Percentiles rank a stretch among this genome's conserved stretches.
Evolutionary conservation across 805 yeast genomes (phyloP).

Genomic region (Jamesozyma piceae): DNA sequence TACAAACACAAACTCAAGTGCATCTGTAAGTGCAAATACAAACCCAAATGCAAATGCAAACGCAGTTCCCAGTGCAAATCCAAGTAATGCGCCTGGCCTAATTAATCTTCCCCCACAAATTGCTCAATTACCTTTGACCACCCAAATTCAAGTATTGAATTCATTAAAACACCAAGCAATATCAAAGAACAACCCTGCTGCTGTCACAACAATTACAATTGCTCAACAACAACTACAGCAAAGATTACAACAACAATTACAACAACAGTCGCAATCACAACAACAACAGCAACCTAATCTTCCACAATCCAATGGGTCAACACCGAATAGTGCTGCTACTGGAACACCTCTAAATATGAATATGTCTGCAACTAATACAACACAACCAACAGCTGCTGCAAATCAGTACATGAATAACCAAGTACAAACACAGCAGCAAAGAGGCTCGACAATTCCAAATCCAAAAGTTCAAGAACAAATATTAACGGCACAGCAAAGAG

Average conservation of each 20-base stretch:
- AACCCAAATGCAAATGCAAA: background rate
- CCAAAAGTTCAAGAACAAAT: too few relatives aligned
- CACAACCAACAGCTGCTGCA: background rate
- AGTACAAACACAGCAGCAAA: background rate
- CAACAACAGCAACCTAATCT: constrained; percentile 3
- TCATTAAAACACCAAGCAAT: constrained; percentile 28
- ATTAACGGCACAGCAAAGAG: background rate
- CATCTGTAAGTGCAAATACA: constrained; percentile 2
- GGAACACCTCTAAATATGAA: background rate
- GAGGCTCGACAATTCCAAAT: too few relatives aligned
- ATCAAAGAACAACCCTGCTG: constrained; percentile 25
- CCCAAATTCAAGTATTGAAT: constrained; percentile 26
- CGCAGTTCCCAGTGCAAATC: constrained; percentile 3
- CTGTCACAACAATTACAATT: constrained; percentile 22
- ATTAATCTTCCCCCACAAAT: constrained; percentile 29
- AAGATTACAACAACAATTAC: constrained; percentile 17
- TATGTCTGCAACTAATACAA: background rate
- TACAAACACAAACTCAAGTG: background rate
- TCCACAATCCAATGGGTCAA: constrained; percentile 1
- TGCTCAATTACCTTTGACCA: constrained; percentile 27
- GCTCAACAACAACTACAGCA: constrained; percentile 27
- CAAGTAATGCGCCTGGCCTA: background rate
- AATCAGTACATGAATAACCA: constrained; percentile 1
- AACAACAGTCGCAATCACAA: constrained; percentile 8
- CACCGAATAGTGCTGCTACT: background rate